Conservation (phyloP, 192 early-diverging fungal genomes). For the Lobosporangium transversale region DNA sequence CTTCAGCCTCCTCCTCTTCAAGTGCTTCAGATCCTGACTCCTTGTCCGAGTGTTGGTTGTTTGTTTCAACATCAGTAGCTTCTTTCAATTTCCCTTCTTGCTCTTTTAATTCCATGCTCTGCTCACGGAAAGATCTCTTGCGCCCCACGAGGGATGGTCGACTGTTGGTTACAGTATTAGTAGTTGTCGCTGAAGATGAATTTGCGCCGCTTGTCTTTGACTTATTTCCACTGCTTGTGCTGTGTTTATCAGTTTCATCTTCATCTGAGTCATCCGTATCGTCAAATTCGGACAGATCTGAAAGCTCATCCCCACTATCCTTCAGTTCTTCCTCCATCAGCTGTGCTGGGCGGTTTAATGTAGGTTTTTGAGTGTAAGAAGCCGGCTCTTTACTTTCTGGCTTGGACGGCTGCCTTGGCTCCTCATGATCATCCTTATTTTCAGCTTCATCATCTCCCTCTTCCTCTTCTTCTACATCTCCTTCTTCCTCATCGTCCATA, state of each 20-base stretch:
- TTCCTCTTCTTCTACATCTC: constrained; percentile 9
- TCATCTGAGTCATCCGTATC: constrained; percentile 50
- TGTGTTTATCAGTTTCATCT: constrained; percentile 12
- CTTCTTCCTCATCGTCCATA: constrained; percentile 23
- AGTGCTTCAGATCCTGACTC: constrained; percentile 27
- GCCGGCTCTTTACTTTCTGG: constrained; percentile 10
- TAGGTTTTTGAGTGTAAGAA: constrained; percentile 22
- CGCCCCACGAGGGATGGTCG: constrained; percentile 8
- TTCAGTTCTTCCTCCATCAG: constrained; percentile 41
- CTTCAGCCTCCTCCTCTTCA: constrained; percentile 38
- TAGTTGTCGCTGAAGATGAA: background rate
- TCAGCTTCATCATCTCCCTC: constrained; percentile 12
- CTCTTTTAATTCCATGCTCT: constrained; percentile 12
- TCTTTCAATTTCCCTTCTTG: constrained; percentile 13
- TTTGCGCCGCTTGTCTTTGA: background rate
- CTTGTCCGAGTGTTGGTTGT: constrained; percentile 13
- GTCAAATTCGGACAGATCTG: constrained; percentile 47
- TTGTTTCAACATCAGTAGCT: background rate
- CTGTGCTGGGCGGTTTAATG: constrained; percentile 33
- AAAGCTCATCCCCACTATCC: constrained; percentile 49
- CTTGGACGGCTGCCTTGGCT: background rate
- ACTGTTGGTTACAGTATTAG: background rate
- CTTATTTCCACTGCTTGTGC: background rate
- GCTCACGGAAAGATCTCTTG: constrained; percentile 22
- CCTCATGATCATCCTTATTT: constrained; percentile 9